These are phyloP conservation scores for Phaeotremella fagi DNA, from an alignment of 768 basidiomycete genomes.

Conservation along the genomic window DNA sequence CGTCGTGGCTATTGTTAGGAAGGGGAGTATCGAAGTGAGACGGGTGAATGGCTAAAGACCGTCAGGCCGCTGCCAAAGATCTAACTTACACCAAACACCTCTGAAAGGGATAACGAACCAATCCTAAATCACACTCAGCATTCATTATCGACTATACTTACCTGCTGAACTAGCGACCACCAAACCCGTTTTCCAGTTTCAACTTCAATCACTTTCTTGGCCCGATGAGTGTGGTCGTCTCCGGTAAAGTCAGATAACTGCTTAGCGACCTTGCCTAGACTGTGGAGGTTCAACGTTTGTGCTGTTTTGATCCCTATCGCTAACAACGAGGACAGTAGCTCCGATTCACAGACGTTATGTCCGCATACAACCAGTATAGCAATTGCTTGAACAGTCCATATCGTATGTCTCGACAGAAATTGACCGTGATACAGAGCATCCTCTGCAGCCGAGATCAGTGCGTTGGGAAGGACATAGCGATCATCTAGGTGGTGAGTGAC, in stretches of 20 bases:
- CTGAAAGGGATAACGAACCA: conserved; percentile 25
- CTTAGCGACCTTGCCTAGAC: conserved; percentile 5
- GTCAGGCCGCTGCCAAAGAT: neutral
- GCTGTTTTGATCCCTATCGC: conserved; percentile 24
- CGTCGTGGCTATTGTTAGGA: conserved; percentile 17
- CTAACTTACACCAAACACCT: conserved; percentile 19
- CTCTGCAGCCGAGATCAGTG: conserved; percentile 15
- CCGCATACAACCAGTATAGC: conserved; percentile 18
- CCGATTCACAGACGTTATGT: conserved; percentile 26
- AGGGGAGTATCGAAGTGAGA: conserved; percentile 20
- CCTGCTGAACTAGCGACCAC: conserved; percentile 18
- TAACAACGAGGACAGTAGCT: conserved; percentile 16
- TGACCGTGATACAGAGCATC: conserved; percentile 13
- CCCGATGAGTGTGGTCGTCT: neutral
- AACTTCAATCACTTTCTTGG: conserved; percentile 5
- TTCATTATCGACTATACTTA: neutral
- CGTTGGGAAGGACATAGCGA: conserved; percentile 15
- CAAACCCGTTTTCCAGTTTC: conserved; percentile 20
- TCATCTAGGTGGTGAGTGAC: too few relatives aligned
- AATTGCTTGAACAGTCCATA: conserved; percentile 18
- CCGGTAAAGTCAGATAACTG: neutral
- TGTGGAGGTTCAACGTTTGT: conserved; percentile 17
- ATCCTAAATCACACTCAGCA: conserved; percentile 4
- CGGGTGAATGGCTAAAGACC: conserved; percentile 10
- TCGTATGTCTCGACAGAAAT: conserved; percentile 10